Conservation (phyloP, 2,329 filamentous ascomycete genomes). For the Tolypocladium amazonense region DNA sequence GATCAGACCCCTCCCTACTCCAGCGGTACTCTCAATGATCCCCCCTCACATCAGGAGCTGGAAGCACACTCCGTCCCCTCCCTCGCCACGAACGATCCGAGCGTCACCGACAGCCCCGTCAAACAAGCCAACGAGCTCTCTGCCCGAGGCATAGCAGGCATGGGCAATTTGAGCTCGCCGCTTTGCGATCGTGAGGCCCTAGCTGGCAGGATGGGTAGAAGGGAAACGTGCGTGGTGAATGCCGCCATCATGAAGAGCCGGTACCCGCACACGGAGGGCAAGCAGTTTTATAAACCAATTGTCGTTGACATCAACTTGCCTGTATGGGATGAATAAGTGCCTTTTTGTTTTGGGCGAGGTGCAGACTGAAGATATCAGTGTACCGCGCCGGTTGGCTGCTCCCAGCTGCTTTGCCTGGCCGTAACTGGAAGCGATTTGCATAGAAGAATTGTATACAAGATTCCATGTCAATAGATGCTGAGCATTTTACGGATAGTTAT, state of each 20-base stretch:
- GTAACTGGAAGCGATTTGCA: not conserved
- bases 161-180: constrained; percentile 20
- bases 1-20: constrained; percentile 7
- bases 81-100: too few species aligned
- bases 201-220: constrained; percentile 31
- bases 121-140: not conserved
- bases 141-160: not conserved
- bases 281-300: constrained; percentile 65
- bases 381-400: too few species aligned
- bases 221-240: constrained; percentile 72
- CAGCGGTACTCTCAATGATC: not conserved
- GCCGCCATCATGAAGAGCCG: constrained; percentile 62
- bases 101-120: not conserved
- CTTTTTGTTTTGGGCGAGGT: not conserved
- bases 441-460: not conserved
- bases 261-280: constrained; percentile 51
- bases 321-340: constrained; percentile 21
- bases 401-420: too few species aligned
- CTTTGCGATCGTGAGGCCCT: constrained; percentile 31
- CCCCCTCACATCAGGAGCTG: too few species aligned
- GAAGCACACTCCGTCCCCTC: too few species aligned
- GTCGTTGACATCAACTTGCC: constrained; percentile 74
- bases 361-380: too few species aligned
- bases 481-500: too few species aligned
- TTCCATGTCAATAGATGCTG: not conserved